A percentile compares a stretch with the other conserved stretches of the same genome.
phyloP scores from a whole-genome alignment of 192 early-diverging fungal species.

The Coemansia sp. region DNA sequence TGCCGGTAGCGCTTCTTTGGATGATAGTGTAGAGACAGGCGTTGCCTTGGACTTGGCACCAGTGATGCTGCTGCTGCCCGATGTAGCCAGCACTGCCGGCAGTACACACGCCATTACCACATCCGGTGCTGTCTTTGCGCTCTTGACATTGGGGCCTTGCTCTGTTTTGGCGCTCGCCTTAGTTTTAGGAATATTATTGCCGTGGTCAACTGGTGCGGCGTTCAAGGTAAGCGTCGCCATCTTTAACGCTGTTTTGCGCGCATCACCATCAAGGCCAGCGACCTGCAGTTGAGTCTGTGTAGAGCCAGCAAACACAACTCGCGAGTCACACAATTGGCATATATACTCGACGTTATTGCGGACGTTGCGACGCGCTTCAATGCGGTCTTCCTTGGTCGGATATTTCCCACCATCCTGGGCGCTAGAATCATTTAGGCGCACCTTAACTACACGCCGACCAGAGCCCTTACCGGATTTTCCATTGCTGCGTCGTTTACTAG shows the following conservation, averaged over 20 bases:
- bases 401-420: too few species aligned
- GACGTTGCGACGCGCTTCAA: constrained; percentile 2
- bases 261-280: constrained; percentile 16
- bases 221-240: neutral
- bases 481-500: neutral
- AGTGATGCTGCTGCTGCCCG: neutral
- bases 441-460: constrained; percentile 8
- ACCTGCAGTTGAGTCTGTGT: constrained; percentile 13
- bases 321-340: constrained; percentile 28
- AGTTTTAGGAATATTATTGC: neutral
- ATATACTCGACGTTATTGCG: constrained; percentile 31
- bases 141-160: neutral
- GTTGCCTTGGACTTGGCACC: neutral
- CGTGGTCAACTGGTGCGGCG: neutral
- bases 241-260: neutral
- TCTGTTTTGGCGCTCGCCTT: neutral
- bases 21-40: neutral
- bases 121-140: neutral
- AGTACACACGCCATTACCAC: too few species aligned
- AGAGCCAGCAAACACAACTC: constrained; percentile 30
- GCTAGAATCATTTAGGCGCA: constrained; percentile 12
- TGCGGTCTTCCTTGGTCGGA: constrained; percentile 8
- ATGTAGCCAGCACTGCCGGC: neutral
- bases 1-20: neutral
- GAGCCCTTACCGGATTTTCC: neutral